Evolutionary conservation across 2,329 filamentous ascomycete species (phyloP), one percentile per base, ranked within the genome.

Genomic region (Cladosporium velox): DNA sequence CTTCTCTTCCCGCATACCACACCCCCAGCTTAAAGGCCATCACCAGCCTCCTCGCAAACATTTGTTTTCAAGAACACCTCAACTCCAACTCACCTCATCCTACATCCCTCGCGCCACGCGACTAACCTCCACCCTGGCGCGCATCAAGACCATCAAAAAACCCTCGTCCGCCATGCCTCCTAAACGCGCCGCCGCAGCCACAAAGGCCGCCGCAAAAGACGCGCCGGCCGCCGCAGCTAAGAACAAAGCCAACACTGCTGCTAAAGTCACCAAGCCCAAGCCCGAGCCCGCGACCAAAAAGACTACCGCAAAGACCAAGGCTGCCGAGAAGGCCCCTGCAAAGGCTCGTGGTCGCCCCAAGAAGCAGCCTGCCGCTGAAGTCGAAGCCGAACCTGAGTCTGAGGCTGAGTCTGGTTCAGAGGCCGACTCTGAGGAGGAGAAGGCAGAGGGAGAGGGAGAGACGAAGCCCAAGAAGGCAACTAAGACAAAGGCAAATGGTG

Each of bases 251-350:
- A 73, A 72, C 67, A 66, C 72, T 44, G 68, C 68, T 51, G 69
- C 69, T 15, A 70, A 71, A 64, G 67, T 68, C 49, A 69, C 69
- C 5, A 68, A 69, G 65, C 73, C 66, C 14, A 68, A 69, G 65
- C 73, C 66, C 14, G 72, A 38, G 47, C 44, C 71, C 30, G 59
- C 70, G 7, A 62, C 70, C 26, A 74, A 74, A 66, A 78, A 73
- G 70, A 72, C 76, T 67, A 72, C 76, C n/a, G 38, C 61, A 21
- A 64, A 64, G 49, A 28, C 30, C 34, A 75, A 74, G 62, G 57
- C 71, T 47, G 70, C 72, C 65, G 55, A 72, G 18, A 74, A 74
- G 61, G 55, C 68, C 32, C 62, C 65, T 59, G 67, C 59, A 51
- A 52, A 61, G 41, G 66, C 59, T 44, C 64, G 67, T 38, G 62